Evolutionary conservation across 257 asterid species (phyloP), one percentile per base, ranked within the genome.

Genomic region (Solanum sparsipilum): DNA sequence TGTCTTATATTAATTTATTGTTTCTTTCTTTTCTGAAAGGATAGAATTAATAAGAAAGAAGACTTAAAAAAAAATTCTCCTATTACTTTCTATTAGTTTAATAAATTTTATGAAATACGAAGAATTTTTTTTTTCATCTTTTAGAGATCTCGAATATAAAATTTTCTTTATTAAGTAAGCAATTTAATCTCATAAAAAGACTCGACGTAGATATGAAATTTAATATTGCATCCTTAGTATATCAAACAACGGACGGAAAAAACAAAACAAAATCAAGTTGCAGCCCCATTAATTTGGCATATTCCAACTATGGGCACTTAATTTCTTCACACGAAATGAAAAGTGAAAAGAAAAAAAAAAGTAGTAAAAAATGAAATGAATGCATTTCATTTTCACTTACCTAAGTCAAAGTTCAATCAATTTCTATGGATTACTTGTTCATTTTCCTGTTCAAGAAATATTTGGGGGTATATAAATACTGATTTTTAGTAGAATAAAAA

Each of bases 1-100:
- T 91, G 90, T 92, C 91, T 81, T 83, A 58, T 87, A 89, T 88
- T 87, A 89, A 86, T 16, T 65, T 23, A 67, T 46, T 79, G 7
- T 65, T 90, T 36, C 70, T 88, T 87, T 87, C 74, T 90, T 90
- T 63, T 84, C 56, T 39, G 5, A 41, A 78, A 75, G 46, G 89
- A 58, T 56, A 83, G 29, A 21, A 73, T 31, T 9, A 20, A 72
- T 13, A 72, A 70, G 38, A 15, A 84, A 34, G 2, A 74, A 31
- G 32, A 31, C 32, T 31, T 31, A 1, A 27, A 27, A 27, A 27
- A 27, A 27, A 2, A 2, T 31, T 60, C 70, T 60, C 29, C 13
- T 23, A 60, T n/a, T 9, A 23, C 70, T 60, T 60, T 60, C 29
- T 60, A 60, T 20, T 60, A 23, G 63, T 18, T 9, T 23, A 60